Evolutionary conservation across 306 rosid genomes (phyloP), one percentile per base, ranked within the genome.

Genomic region (Trifolium repens): DNA sequence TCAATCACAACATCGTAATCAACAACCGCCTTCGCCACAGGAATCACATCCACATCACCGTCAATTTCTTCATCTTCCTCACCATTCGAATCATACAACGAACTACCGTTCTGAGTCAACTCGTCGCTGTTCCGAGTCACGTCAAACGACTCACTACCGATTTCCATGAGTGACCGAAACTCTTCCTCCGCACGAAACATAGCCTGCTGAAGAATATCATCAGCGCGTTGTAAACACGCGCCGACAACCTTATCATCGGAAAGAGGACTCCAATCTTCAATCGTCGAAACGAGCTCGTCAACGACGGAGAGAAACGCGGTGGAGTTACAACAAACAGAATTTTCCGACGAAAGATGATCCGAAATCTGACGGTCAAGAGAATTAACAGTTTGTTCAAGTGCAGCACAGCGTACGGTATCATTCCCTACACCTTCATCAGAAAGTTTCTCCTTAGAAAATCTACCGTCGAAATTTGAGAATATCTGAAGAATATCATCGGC

Each of bases 401-500:
- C 81, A 15, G 85, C 85, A 58, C 74, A 79, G 52, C 74, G 82
- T 73, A 88, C 67, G 42, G 89, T 79, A 63, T 84, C 85, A 69
- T 69, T 69, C 32, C 74, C 47, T 69, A 44, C 62, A 49, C 65
- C 65, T 15, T 54, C 64, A 5, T 35, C 35, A 4, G 93, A 87
- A 12, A 92, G 44, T 12, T 90, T 90, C 75, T 90, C 94, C 9
- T 92, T 89, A n/a, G 97, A 88, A 79, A 92, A 92, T 54, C 97
- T 77, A 14, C 89, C 92, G 59, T 92, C 97, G 82, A 90, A 92
- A 76, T 82, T 88, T 15, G 96, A 92, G 81, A 90, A 92, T 50
- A 92, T 90, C 80, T 90, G 91, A 15, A 92, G 72, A 40, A 92
- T 92, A 82, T 92, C 97, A 62, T 88, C 94, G 1, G 93, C 90